Base-by-base conservation (phyloP, 345 rosid genomes). In the Syzygium grande region DNA sequence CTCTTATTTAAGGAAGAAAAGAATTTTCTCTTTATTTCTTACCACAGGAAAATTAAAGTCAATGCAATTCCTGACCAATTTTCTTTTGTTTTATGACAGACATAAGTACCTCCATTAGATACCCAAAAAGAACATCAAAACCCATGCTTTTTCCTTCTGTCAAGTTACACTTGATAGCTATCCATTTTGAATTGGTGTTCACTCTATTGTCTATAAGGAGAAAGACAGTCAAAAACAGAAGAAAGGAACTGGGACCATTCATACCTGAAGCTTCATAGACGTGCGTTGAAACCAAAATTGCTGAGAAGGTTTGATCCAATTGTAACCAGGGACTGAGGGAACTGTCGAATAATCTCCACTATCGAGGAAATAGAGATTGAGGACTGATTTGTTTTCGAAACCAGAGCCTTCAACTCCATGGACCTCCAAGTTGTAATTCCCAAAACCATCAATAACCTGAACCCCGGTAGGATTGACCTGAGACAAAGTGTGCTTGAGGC, bases 261-360 rank as follows among this genome's bases (percentile, higher is more conserved):
- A 59, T 94, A 95, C 99, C 97, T 51, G 93, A 65, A 94, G 98
- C 90, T 90, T 93, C 84, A 88, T 88, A 86, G 99, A 97, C 79
- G 97, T 94, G 84, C 88, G 96, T 90, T 96, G 94, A 89, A 94
- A 96, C 99, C 99, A 97, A n/a, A 91, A 46, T 83, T 95, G 96
- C 92, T 96, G 99, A 84, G 98, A 95, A 80, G 95, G 92, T 91
- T 95, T 96, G 90, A 96, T 95, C 99, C 99, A 97, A 84, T 94
- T 94, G 84, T 97, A 97, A 41, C 98, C 98, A 68, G 89, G 90
- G 53, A 96, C 90, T 38, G 87, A 85, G 21, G 94, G 92, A 86
- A 96, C 94, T 0, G 92, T 90, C 52, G 97, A 93, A 92, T 95
- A 95, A 87, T 94, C 96, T 88, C 99, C 99, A 55, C 99, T 95